Conservation (phyloP, 2,329 filamentous ascomycete species). For the Paecilomyces niveus region DNA sequence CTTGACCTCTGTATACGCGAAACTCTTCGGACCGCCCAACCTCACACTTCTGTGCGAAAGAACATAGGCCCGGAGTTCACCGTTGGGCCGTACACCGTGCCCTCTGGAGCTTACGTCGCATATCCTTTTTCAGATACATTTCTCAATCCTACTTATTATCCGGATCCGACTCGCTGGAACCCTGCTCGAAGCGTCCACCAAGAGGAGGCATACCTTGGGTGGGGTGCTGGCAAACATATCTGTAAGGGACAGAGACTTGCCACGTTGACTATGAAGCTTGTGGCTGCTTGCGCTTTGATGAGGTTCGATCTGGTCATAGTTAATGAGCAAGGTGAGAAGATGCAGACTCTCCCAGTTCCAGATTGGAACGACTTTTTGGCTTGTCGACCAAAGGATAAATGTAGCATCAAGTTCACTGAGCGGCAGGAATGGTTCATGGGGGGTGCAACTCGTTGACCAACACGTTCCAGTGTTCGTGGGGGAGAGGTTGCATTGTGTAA, state of each 20-base stretch:
- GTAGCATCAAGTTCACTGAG: no score
- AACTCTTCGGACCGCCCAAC: no score
- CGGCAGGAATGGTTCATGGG: no score
- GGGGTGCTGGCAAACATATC: slow-evolving; percentile 1
- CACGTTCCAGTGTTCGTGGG: no score
- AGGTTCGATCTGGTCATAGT: slow-evolving; percentile 4
- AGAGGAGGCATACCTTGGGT: no score
- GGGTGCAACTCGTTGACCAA: no score
- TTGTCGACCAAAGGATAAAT: not conserved
- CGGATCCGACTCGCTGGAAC: slow-evolving; percentile 5
- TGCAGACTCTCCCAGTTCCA: not conserved
- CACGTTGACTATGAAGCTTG: slow-evolving; percentile 6
- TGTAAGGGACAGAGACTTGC: slow-evolving; percentile 9
- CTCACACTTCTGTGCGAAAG: no score
- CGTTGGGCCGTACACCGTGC: no score
- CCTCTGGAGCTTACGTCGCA: not conserved
- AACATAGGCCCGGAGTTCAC: no score
- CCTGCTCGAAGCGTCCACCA: slow-evolving; percentile 4
- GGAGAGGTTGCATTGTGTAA: no score
- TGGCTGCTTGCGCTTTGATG: slow-evolving; percentile 2
- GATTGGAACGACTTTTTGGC: not conserved
- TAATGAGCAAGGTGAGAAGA: no score
- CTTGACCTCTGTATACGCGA: no score
- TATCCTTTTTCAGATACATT: slow-evolving; percentile 8
- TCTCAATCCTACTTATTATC: slow-evolving; percentile 3